These are phyloP conservation scores for Aspergillus sp. DNA, from an alignment of 2,329 filamentous ascomycete species.

Conservation along the genomic window DNA sequence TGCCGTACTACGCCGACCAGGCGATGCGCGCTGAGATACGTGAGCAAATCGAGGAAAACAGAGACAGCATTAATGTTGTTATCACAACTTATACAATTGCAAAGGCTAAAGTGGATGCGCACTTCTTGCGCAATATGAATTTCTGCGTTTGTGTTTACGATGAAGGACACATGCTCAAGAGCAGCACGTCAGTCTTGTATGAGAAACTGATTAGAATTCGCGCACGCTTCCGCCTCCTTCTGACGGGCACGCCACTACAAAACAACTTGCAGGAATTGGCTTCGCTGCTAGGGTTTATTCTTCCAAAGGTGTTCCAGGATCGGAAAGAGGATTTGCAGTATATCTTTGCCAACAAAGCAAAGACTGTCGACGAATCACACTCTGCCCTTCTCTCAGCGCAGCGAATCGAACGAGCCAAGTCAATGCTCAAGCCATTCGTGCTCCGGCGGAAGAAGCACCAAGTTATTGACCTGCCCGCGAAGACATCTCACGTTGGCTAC, in stretches of 20 bases:
- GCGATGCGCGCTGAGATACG: conserved; percentile 70
- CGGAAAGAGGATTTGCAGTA: conserved; percentile 78
- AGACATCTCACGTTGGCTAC: conserved; percentile 76
- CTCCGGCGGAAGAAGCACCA: conserved; percentile 91
- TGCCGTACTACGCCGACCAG: conserved; percentile 73
- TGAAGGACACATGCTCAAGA: conserved; percentile 93
- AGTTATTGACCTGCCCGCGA: conserved; percentile 82
- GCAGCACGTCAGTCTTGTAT: conserved; percentile 81
- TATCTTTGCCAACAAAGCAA: conserved; percentile 91
- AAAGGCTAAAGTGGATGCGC: conserved; percentile 63
- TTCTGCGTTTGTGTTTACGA: conserved; percentile 77
- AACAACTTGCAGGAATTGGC: conserved; percentile 95
- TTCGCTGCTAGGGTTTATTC: conserved; percentile 89
- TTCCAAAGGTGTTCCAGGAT: conserved; percentile 79
- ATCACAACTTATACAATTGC: conserved; percentile 75
- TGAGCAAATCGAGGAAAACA: conserved; percentile 66
- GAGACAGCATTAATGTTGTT: conserved; percentile 69
- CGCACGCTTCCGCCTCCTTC: conserved; percentile 80
- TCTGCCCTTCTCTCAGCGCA: conserved; percentile 84
- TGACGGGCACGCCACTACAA: conserved; percentile 91
- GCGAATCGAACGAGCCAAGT: conserved; percentile 82
- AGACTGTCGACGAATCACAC: conserved; percentile 72
- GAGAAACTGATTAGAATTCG: conserved; percentile 76
- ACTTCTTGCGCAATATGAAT: conserved; percentile 64
- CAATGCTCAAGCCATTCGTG: conserved; percentile 94